phyloP scores from a whole-genome alignment of 2,329 filamentous ascomycete genomes.

The Cordyceps cateniannulata region DNA sequence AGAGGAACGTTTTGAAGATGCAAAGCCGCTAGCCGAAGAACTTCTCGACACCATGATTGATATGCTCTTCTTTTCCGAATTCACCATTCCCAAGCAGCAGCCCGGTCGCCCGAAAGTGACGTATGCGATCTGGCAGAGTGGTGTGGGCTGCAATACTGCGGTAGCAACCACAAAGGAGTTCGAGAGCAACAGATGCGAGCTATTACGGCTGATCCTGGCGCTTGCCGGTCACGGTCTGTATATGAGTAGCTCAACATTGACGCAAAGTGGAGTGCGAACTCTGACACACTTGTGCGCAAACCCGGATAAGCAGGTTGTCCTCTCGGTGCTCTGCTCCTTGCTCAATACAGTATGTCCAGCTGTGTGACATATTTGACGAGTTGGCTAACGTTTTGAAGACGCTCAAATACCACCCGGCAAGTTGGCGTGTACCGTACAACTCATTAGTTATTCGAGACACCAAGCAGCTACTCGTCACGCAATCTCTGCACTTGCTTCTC shows the following conservation, averaged over 20 bases:
- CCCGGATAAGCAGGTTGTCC: constrained; percentile 82
- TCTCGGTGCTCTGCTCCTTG: constrained; percentile 85
- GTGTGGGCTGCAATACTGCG: constrained; percentile 88
- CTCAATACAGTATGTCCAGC: constrained; percentile 70
- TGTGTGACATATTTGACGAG: background rate
- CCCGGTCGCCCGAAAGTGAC: constrained; percentile 73
- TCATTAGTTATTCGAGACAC: constrained; percentile 86
- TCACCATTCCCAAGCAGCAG: constrained; percentile 72
- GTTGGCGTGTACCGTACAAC: constrained; percentile 91
- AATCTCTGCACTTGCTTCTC: constrained; percentile 85
- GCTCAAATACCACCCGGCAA: constrained; percentile 90
- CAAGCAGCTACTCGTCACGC: constrained; percentile 84
- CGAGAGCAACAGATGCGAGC: constrained; percentile 88
- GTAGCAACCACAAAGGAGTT: constrained; percentile 85
- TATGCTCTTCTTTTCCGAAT: constrained; percentile 82
- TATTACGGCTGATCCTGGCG: constrained; percentile 77
- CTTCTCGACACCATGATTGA: constrained; percentile 85
- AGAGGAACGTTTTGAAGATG: constrained; percentile 66
- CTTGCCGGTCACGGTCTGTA: constrained; percentile 92
- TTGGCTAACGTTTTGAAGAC: constrained; percentile 46
- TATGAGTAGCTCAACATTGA: constrained; percentile 70
- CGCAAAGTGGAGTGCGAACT: constrained; percentile 73
- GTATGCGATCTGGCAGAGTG: constrained; percentile 96
- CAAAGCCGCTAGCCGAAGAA: constrained; percentile 85
- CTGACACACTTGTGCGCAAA: constrained; percentile 86